phyloP scores from a whole-genome alignment of 1,139 yeast species.

The Scheffersomyces titani region DNA sequence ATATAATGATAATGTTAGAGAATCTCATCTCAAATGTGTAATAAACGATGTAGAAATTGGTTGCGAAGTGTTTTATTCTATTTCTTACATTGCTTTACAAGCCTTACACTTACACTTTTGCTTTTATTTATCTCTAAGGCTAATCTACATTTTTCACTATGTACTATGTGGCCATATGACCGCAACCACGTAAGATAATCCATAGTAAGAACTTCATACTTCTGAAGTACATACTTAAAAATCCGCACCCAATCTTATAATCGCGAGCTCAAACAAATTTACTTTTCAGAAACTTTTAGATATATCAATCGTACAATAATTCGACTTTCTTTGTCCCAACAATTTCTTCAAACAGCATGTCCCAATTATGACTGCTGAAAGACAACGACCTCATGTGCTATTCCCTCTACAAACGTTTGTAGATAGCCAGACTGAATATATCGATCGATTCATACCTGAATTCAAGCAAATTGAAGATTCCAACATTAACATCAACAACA shows the following conservation, averaged over 20 bases:
- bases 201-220: background rate
- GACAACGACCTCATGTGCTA: conserved; percentile 1
- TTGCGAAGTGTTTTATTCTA: background rate
- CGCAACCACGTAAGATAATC: background rate
- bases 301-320: background rate
- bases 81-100: background rate
- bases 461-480: conserved; percentile 14
- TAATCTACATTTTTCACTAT: no score
- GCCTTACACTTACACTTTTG: no score
- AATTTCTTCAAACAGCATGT: background rate
- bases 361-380: background rate
- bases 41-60: background rate
- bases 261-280: background rate
- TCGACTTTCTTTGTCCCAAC: background rate
- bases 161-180: background rate
- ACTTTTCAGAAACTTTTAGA: background rate
- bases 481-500: conserved; percentile 25
- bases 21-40: conserved; percentile 2
- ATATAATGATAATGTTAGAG: background rate
- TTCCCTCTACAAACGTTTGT: conserved; percentile 8
- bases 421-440: conserved; percentile 19
- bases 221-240: background rate
- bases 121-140: background rate
- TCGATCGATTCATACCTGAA: conserved; percentile 28
- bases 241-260: background rate